phyloP scores from a whole-genome alignment of 495 filamentous ascomycete genomes.

The Penicillium arizonense region DNA sequence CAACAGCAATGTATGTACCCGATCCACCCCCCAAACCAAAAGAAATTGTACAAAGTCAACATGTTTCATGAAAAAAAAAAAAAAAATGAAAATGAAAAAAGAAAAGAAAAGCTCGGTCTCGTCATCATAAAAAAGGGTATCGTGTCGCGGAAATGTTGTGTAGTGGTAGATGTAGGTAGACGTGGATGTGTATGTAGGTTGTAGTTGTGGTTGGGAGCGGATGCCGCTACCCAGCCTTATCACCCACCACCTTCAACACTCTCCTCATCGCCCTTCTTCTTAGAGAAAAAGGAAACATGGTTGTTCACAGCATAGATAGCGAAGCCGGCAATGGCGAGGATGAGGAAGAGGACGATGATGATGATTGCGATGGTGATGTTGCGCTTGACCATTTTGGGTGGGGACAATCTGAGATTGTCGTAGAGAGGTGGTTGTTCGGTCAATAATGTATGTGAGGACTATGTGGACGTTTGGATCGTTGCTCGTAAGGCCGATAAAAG shows the following conservation, averaged over 20 bases:
- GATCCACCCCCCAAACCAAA: not conserved
- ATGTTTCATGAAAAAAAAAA: not conserved
- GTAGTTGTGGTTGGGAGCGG: not conserved
- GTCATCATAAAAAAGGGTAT: slow-evolving; percentile 8
- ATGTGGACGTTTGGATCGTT: not conserved
- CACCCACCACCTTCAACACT: slow-evolving; percentile 30
- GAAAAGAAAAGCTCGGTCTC: not conserved
- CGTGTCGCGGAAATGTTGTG: slow-evolving; percentile 6
- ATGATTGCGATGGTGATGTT: slow-evolving; percentile 83
- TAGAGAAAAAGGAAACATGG: slow-evolving; percentile 39
- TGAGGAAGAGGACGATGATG: slow-evolving; percentile 74
- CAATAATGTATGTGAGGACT: not conserved
- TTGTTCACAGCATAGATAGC: slow-evolving; percentile 60
- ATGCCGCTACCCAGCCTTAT: not conserved
- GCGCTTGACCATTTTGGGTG: slow-evolving; percentile 53
- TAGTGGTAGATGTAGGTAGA: slow-evolving; percentile 1
- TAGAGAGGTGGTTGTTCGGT: not conserved
- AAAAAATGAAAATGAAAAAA: not conserved
- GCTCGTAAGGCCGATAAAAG: not conserved
- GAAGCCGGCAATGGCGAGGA: slow-evolving; percentile 67
- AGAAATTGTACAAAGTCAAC: slow-evolving; percentile 4
- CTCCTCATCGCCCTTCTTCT: slow-evolving; percentile 42
- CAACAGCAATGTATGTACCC: slow-evolving; percentile 1
- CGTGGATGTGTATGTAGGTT: not conserved
- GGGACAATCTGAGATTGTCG: slow-evolving; percentile 2